Percentiles rank a stretch among this genome's conserved stretches.
phyloP scores from a whole-genome alignment of 2,329 filamentous ascomycete genomes.

The Arthroderma uncinatum region DNA sequence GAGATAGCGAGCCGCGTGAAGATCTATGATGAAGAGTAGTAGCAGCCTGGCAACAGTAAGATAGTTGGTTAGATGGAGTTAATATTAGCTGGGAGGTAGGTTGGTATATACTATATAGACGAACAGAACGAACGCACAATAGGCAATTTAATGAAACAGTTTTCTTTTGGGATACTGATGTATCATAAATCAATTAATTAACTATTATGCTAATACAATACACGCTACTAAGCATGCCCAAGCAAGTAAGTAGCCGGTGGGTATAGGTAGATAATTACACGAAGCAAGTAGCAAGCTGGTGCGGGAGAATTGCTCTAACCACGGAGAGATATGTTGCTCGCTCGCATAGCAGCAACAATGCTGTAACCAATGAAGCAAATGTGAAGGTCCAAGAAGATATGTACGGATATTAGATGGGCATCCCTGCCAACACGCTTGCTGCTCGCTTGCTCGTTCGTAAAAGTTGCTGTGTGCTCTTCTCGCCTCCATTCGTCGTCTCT shows the following conservation, averaged over 20 bases:
- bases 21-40: slow-evolving; percentile 54
- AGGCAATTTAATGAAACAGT: neutral
- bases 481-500: neutral
- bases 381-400: neutral
- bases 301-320: neutral
- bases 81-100: neutral
- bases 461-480: neutral
- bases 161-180: neutral
- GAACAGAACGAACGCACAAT: neutral
- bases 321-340: neutral
- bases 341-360: neutral
- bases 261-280: neutral
- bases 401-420: neutral
- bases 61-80: neutral
- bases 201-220: slow-evolving; percentile 3
- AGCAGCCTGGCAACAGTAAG: neutral
- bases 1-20: slow-evolving; percentile 75
- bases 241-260: neutral
- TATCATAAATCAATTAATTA: slow-evolving; percentile 1
- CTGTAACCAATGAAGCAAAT: neutral
- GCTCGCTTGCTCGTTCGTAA: neutral
- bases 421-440: neutral
- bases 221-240: neutral
- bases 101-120: neutral
- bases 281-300: neutral